Evolutionary conservation across 345 rosid species (phyloP).

Genomic region (Salix koriyanagi): DNA sequence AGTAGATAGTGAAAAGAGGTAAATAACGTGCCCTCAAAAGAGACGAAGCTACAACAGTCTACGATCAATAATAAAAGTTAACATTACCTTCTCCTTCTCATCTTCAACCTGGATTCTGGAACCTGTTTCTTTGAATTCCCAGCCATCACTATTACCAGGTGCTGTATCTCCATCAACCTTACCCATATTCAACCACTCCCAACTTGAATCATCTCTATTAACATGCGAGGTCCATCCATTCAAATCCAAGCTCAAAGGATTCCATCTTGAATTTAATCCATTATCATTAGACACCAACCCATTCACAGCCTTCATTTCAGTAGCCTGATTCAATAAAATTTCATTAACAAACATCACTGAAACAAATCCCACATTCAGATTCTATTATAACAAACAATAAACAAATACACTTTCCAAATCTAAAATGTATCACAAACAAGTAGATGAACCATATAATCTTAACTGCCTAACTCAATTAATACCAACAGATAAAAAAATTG

Average conservation of each 20-base stretch:
- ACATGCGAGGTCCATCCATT: constrained; percentile 19
- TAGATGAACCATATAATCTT: background rate
- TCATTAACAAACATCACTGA: constrained; percentile 7
- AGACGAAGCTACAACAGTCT: background rate
- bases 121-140: constrained; percentile 47
- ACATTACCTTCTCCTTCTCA: constrained; percentile 6
- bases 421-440: background rate
- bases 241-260: constrained; percentile 26
- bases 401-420: background rate
- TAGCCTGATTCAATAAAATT: constrained; percentile 19
- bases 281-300: constrained; percentile 4
- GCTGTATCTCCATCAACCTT: constrained; percentile 11
- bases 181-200: constrained; percentile 15
- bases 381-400: background rate
- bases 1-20: background rate
- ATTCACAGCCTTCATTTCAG: constrained; percentile 24
- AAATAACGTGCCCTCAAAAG: background rate
- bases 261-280: constrained; percentile 34
- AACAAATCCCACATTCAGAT: background rate
- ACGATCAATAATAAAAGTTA: background rate
- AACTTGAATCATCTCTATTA: constrained; percentile 15
- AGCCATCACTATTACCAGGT: constrained; percentile 35
- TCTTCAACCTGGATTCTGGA: constrained; percentile 8
- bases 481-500: background rate
- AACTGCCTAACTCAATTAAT: background rate